Conservation (phyloP, 2,329 filamentous ascomycete genomes). For the Bipolaris victoriae region DNA sequence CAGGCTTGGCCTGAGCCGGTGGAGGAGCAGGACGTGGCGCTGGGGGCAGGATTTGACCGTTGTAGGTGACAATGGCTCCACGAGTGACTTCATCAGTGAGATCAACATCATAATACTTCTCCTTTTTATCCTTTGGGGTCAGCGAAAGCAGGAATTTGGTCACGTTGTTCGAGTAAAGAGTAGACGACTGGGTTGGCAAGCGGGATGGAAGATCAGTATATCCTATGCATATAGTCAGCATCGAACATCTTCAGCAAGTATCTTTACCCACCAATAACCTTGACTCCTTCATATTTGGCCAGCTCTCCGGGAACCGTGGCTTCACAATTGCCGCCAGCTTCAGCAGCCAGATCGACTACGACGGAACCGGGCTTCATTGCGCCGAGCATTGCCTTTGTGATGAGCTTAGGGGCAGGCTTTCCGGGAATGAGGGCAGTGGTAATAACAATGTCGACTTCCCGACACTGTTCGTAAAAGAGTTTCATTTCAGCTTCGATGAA, state of each 20-base stretch:
- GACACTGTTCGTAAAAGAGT: slow-evolving; percentile 84
- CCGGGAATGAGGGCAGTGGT: slow-evolving; percentile 92
- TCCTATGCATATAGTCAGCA: slow-evolving; percentile 52
- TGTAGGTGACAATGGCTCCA: slow-evolving; percentile 79
- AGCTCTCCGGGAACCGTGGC: slow-evolving; percentile 77
- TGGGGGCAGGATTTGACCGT: slow-evolving; percentile 76
- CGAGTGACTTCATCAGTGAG: slow-evolving; percentile 84
- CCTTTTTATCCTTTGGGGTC: slow-evolving; percentile 74
- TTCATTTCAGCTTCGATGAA: slow-evolving; percentile 95
- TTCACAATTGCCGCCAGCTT: slow-evolving; percentile 88
- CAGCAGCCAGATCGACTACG: slow-evolving; percentile 84
- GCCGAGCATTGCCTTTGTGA: slow-evolving; percentile 79
- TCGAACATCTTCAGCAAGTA: no score
- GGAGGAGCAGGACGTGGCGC: slow-evolving; percentile 72
- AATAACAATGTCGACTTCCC: slow-evolving; percentile 89
- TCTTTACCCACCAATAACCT: slow-evolving; percentile 71
- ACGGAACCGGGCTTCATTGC: slow-evolving; percentile 91
- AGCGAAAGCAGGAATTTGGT: slow-evolving; percentile 87
- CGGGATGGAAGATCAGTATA: slow-evolving; percentile 89
- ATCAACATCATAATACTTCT: slow-evolving; percentile 81
- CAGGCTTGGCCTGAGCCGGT: slow-evolving; percentile 57
- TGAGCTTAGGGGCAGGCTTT: slow-evolving; percentile 79
- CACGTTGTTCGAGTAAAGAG: slow-evolving; percentile 92
- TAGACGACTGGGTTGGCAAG: slow-evolving; percentile 86
- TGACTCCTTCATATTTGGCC: slow-evolving; percentile 75